Evolutionary conservation across 768 basidiomycete species (phyloP), one percentile per base, ranked within the genome.

Genomic region (Boletus edulis): DNA sequence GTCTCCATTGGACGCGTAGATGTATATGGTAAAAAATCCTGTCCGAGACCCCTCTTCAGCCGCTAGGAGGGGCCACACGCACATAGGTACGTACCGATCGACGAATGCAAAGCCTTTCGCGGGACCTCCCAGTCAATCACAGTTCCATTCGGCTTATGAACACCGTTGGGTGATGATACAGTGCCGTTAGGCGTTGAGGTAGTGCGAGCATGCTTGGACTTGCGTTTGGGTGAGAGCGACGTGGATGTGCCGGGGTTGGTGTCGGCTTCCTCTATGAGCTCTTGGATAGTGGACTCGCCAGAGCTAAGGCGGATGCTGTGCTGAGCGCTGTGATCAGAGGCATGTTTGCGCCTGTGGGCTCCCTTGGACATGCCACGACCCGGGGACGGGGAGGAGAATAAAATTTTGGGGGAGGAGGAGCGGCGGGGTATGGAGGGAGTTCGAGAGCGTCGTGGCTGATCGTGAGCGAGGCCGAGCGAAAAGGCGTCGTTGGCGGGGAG

Each of bases 71-170:
- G 14, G 14, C 5, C 5, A 14, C 34, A 35, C 13, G 34, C 34
- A 14, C 29, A 35, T 14, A 7, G n/a, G 46, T 49, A 78, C 85
- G 31, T 39, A 91, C 93, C 94, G 56, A 96, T 96, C 4, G 89
- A 91, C 13, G 89, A 88, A 71, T 97, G 94, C 42, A 97, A 69
- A 11, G 82, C 72, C 71, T 97, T 97, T 59, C 94, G 75, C 1
- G 94, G 94, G 47, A 97, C 86, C 72, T 97, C 94, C 86, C 88
- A 94, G 72, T 94, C 89, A 31, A 90, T 60, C 12, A 37, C 5
- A 20, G 62, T 65, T 24, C 60, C 55, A 17, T 57, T 62, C 7
- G 62, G 60, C 27, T 58, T 61, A 32, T 46, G 44, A 15, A 27
- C 7, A n/a, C 42, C 49, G 41, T 54, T 24, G 42, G 54, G 51